These are phyloP conservation scores for Lyophyllum atratum DNA, from an alignment of 768 basidiomycete genomes.

Conservation along the genomic window DNA sequence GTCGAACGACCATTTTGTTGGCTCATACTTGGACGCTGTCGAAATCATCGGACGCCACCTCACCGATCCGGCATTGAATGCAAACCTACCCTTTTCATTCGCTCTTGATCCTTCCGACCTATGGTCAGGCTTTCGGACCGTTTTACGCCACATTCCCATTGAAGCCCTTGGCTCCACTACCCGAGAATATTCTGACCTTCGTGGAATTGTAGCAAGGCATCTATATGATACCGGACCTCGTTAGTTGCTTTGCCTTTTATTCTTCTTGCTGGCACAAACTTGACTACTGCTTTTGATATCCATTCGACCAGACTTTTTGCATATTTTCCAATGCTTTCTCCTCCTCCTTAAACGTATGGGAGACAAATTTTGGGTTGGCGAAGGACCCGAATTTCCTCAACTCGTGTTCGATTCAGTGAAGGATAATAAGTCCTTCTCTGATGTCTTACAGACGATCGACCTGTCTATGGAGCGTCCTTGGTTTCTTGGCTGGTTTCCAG, in stretches of 20 bases:
- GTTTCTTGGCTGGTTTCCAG: conserved; percentile 65
- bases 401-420: conserved; percentile 83
- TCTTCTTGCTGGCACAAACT: conserved; percentile 11
- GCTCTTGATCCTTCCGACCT: conserved; percentile 42
- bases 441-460: conserved; percentile 40
- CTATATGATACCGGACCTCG: conserved; percentile 60
- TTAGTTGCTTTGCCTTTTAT: conserved; percentile 38
- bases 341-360: conserved; percentile 61
- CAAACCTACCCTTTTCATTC: conserved; percentile 24
- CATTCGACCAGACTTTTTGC: conserved; percentile 51
- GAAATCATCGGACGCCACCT: conserved; percentile 33
- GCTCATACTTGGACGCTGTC: conserved; percentile 48
- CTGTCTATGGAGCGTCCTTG: conserved; percentile 39
- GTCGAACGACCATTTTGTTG: conserved; percentile 44
- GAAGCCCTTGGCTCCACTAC: conserved; percentile 35
- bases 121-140: conserved; percentile 49
- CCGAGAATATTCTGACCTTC: conserved; percentile 41
- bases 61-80: conserved; percentile 11
- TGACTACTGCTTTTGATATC: conserved; percentile 13
- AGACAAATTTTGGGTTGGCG: conserved; percentile 65
- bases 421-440: conserved; percentile 64
- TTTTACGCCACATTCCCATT: conserved; percentile 58
- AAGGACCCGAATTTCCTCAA: conserved; percentile 72
- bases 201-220: conserved; percentile 60
- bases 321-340: conserved; percentile 59